A percentile compares a stretch with the other conserved stretches of the same genome.
phyloP scores from a whole-genome alignment of 768 basidiomycete species.

The Kwoniella mangroviensis region DNA sequence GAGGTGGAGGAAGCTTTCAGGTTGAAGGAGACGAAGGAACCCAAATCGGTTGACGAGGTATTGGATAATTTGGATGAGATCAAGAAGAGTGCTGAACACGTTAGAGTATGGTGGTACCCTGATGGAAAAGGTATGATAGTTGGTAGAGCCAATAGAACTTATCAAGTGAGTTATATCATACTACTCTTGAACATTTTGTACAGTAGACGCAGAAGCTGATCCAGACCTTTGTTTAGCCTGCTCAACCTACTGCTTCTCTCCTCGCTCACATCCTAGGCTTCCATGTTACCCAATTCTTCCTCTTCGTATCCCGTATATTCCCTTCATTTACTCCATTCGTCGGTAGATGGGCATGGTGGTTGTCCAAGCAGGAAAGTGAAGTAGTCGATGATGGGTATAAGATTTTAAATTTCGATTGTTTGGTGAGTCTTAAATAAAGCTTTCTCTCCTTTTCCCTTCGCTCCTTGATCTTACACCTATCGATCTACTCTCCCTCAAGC shows the following conservation, averaged over 20 bases:
- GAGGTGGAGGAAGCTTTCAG: slow-evolving; percentile 81
- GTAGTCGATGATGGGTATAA: slow-evolving; percentile 76
- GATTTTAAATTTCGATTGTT: slow-evolving; percentile 91
- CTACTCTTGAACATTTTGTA: not conserved
- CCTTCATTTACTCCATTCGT: slow-evolving; percentile 68
- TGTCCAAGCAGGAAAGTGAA: slow-evolving; percentile 64
- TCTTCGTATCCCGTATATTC: slow-evolving; percentile 75
- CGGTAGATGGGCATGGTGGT: slow-evolving; percentile 64
- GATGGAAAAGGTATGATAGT: slow-evolving; percentile 73
- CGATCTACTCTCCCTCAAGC: not conserved
- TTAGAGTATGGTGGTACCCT: slow-evolving; percentile 96
- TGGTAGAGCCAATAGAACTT: slow-evolving; percentile 74
- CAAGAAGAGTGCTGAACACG: slow-evolving; percentile 73
- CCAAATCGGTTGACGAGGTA: slow-evolving; percentile 64
- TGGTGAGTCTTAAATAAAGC: slow-evolving; percentile 64
- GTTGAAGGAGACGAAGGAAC: slow-evolving; percentile 72
- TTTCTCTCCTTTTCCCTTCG: not conserved
- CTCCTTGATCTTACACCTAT: not conserved
- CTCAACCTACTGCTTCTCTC: slow-evolving; percentile 37
- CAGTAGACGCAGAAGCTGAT: too few species aligned
- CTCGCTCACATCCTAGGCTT: slow-evolving; percentile 69
- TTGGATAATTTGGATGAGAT: slow-evolving; percentile 53
- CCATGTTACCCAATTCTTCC: slow-evolving; percentile 80
- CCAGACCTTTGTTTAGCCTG: slow-evolving; percentile 26
- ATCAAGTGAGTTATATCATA: slow-evolving; percentile 64